Evolutionary conservation across 495 filamentous ascomycete species (phyloP).

Genomic region (Daldinia concentrica): DNA sequence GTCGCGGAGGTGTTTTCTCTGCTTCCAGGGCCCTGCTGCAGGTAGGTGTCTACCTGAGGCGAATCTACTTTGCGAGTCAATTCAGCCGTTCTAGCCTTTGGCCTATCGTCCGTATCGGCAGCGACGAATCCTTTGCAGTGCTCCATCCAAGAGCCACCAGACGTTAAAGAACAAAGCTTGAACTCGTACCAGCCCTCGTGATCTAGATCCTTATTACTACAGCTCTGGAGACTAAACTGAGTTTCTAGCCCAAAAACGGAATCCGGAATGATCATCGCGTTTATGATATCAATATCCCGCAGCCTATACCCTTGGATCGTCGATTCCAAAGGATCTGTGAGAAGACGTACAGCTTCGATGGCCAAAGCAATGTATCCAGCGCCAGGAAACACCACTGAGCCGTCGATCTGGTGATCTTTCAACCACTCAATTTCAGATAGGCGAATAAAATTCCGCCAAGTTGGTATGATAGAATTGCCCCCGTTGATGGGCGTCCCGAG

Average conservation of each 20-base stretch:
- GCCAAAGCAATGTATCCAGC: conserved; percentile 61
- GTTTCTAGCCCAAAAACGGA: background rate
- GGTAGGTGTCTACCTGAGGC: background rate
- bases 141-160: conserved; percentile 30
- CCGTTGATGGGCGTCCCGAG: conserved; percentile 57
- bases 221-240: no score
- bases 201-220: conserved; percentile 47
- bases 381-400: conserved; percentile 58
- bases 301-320: conserved; percentile 26
- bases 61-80: background rate
- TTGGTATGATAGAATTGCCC: conserved; percentile 50
- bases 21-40: no score
- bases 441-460: conserved; percentile 61
- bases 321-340: conserved; percentile 9
- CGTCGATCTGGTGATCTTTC: conserved; percentile 48
- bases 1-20: no score
- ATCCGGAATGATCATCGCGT: background rate
- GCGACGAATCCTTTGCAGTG: conserved; percentile 43
- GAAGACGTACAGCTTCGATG: conserved; percentile 50
- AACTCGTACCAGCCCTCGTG: conserved; percentile 41
- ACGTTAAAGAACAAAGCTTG: conserved; percentile 22
- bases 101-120: background rate
- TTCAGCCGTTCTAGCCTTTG: background rate
- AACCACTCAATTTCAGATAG: conserved; percentile 61
- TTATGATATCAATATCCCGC: conserved; percentile 33